A percentile compares a stretch with the other conserved stretches of the same genome.
phyloP scores from a whole-genome alignment of 2,329 filamentous ascomycete genomes.

The Microcyclospora pomicola region DNA sequence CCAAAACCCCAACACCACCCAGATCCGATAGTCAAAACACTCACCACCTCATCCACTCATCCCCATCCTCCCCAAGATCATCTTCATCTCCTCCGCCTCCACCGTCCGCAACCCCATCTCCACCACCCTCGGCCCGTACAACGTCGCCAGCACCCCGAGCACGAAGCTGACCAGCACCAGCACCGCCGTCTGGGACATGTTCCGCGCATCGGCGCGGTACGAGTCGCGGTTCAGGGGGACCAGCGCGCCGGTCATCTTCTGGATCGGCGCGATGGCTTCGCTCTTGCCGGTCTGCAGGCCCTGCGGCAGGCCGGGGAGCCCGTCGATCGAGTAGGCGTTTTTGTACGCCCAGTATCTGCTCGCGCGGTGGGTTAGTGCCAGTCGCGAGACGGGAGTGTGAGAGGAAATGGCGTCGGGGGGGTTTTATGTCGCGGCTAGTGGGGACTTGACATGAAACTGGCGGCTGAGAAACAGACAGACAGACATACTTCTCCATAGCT shows the following conservation, averaged over 20 bases:
- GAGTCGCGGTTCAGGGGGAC: slow-evolving; percentile 11
- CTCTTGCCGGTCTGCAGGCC: slow-evolving; percentile 24
- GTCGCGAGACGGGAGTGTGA: background rate
- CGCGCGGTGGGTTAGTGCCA: background rate
- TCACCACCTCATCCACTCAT: no score
- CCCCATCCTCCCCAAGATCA: no score
- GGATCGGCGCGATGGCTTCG: slow-evolving; percentile 26
- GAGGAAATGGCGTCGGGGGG: background rate
- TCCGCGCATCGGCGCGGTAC: background rate
- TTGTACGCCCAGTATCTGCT: slow-evolving; percentile 33
- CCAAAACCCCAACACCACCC: no score
- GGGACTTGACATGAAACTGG: background rate
- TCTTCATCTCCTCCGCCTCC: no score
- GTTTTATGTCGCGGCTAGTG: background rate
- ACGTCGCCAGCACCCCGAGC: no score
- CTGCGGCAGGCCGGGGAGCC: slow-evolving; percentile 30
- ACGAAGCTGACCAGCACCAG: no score
- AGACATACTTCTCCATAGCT: slow-evolving; percentile 25
- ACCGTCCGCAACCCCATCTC: no score
- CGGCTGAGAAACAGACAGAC: background rate
- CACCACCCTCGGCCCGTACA: no score
- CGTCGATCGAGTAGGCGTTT: slow-evolving; percentile 30
- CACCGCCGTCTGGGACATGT: no score
- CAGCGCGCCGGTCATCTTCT: slow-evolving; percentile 29
- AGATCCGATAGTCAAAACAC: no score